A percentile compares a stretch with the other conserved stretches of the same genome.
Conservation (phyloP, 1,139 yeast genomes). For the Geotrichum aggregatum region DNA sequence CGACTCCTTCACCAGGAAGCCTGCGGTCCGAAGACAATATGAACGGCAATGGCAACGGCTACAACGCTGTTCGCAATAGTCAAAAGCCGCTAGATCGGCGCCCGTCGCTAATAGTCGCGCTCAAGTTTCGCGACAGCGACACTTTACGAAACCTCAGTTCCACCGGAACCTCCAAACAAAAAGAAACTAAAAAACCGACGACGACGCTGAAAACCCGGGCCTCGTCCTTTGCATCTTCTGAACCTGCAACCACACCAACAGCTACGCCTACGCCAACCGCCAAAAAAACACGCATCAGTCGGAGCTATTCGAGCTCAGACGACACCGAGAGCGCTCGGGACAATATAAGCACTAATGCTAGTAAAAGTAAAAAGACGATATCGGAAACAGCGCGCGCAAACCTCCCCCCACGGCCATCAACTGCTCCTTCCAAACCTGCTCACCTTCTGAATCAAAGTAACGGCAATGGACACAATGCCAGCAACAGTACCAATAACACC, state of each 20-base stretch:
- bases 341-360: neutral
- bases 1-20: neutral
- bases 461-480: neutral
- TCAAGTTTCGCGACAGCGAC: constrained; percentile 7
- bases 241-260: neutral
- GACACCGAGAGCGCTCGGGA: too few relatives aligned
- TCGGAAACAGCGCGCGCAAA: neutral
- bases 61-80: too few relatives aligned
- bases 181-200: neutral
- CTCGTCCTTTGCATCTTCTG: neutral
- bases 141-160: constrained; percentile 5
- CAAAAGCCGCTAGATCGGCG: neutral
- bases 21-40: neutral
- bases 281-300: constrained; percentile 1
- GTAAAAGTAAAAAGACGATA: neutral
- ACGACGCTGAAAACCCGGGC: neutral
- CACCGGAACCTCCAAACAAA: too few relatives aligned
- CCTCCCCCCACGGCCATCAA: neutral
- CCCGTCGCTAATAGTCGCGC: constrained; percentile 11
- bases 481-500: neutral
- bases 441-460: too few relatives aligned
- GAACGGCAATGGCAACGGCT: neutral
- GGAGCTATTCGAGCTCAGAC: constrained; percentile 17
- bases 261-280: neutral
- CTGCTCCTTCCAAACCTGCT: constrained; percentile 1